Evolutionary conservation across 495 filamentous ascomycete genomes (phyloP), one percentile per base, ranked within the genome.

Genomic region (Aspergillus sclerotiicarbonarius): DNA sequence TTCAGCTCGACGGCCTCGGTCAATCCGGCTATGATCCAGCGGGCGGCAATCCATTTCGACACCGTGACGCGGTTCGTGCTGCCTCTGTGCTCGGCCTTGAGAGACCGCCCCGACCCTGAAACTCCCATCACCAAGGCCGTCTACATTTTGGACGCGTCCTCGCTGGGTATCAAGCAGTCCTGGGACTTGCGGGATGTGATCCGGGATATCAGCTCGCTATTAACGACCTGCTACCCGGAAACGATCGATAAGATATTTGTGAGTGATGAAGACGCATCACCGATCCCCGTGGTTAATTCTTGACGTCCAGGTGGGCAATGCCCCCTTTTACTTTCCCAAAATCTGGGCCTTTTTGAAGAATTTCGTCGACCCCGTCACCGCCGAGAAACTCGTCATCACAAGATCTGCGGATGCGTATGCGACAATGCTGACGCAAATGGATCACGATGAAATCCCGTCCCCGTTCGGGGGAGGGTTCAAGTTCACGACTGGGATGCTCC

Each of bases 271-370:
- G n/a, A n/a, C n/a, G n/a, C n/a, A n/a, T n/a, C n/a, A n/a, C n/a
- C n/a, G n/a, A n/a, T n/a, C n/a, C n/a, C n/a, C n/a, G n/a, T n/a
- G n/a, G n/a, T n/a, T n/a, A n/a, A n/a, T n/a, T n/a, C n/a, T n/a
- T n/a, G n/a, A n/a, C n/a, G n/a, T n/a, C n/a, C n/a, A 73, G 70
- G 59, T 67, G 9, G 69, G 70, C 51, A 71, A 71, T 39, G 59
- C 60, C 6, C 65, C 71, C 0, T 54, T 63, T 2, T 71, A 65
- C 35, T 67, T 71, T 41, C 12, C 59, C 6, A 60, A 37, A 1
- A 54, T 72, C 12, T 72, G 71, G 71, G 62, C 53, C 10, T 48
- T 65, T 19, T 4, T 72, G 8, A 70, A 71, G 51, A 44, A 47
- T 10, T 68, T 60, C 46, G 58, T 74, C 13, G 64, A 72, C 32